Percentiles rank a stretch among this genome's conserved stretches.
Evolutionary conservation across 2,329 filamentous ascomycete species (phyloP).

Genomic region (Neopestalotiopsis sp.): DNA sequence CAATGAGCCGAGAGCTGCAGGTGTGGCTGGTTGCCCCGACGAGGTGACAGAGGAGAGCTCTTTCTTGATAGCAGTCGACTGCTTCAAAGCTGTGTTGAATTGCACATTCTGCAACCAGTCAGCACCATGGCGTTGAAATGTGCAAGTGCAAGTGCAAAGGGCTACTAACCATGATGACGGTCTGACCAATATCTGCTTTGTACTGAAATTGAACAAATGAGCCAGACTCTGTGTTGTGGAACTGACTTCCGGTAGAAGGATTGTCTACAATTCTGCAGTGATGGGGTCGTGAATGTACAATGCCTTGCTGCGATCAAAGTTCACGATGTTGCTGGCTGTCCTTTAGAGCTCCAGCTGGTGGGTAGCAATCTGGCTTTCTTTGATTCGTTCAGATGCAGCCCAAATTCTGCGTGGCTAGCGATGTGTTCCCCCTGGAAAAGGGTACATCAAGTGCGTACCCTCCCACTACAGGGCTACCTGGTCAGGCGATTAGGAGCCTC

Average conservation of each 20-base stretch:
- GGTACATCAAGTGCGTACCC: not conserved
- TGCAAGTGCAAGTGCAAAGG: not conserved
- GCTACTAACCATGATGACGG: constrained; percentile 5
- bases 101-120: constrained; percentile 65
- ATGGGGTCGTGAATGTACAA: not conserved
- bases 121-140: not conserved
- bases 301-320: not conserved
- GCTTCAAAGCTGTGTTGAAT: constrained; percentile 87
- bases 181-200: not conserved
- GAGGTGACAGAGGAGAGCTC: constrained; percentile 75
- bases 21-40: constrained; percentile 60
- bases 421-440: not conserved
- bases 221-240: too few species aligned
- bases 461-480: not conserved
- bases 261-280: not conserved
- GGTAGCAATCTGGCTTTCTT: constrained; percentile 14
- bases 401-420: not conserved
- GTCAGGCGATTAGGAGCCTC: not conserved
- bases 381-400: not conserved
- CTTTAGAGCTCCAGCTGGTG: not conserved
- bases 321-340: not conserved
- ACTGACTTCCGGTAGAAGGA: too few species aligned
- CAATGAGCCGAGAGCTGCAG: constrained; percentile 65
- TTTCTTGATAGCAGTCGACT: constrained; percentile 79
- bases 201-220: too few species aligned